Evolutionary conservation across 2,329 filamentous ascomycete genomes (phyloP).

Genomic region (Arthrobotrys entomopaga): DNA sequence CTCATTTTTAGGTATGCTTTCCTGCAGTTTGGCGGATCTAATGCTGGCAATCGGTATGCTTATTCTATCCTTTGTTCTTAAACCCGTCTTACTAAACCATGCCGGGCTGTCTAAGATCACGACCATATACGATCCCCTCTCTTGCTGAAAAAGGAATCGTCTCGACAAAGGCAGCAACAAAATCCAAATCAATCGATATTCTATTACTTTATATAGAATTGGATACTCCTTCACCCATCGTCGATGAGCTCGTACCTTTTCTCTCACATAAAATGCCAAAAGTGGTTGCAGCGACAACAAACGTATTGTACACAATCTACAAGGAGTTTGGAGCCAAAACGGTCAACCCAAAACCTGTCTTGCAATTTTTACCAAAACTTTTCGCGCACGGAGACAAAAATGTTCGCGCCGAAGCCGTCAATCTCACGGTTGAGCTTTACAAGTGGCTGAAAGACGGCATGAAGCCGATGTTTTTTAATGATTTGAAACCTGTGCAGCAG

Average conservation of each 20-base stretch:
- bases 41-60: slow-evolving; percentile 75
- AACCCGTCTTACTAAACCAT: too few species aligned
- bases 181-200: slow-evolving; percentile 85
- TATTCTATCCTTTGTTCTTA: not conserved
- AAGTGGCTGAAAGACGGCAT: slow-evolving; percentile 97
- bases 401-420: slow-evolving; percentile 91
- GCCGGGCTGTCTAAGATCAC: slow-evolving; percentile 71
- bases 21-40: slow-evolving; percentile 85
- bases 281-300: slow-evolving; percentile 78
- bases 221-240: slow-evolving; percentile 82
- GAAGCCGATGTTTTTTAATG: slow-evolving; percentile 97
- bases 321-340: slow-evolving; percentile 96
- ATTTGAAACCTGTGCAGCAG: slow-evolving; percentile 95
- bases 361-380: slow-evolving; percentile 87
- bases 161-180: slow-evolving; percentile 87
- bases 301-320: slow-evolving; percentile 82
- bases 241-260: slow-evolving; percentile 87
- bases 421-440: slow-evolving; percentile 91
- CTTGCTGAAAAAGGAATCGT: slow-evolving; percentile 92
- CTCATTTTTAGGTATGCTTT: slow-evolving; percentile 69
- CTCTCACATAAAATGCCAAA: slow-evolving; percentile 91
- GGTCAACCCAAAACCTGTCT: slow-evolving; percentile 88
- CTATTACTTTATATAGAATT: slow-evolving; percentile 89
- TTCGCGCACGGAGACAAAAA: slow-evolving; percentile 99
- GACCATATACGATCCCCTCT: slow-evolving; percentile 76